These are phyloP conservation scores for Tetrahymena malaccensis DNA, from an alignment of 73 alveolate species.

Conservation along the genomic window DNA sequence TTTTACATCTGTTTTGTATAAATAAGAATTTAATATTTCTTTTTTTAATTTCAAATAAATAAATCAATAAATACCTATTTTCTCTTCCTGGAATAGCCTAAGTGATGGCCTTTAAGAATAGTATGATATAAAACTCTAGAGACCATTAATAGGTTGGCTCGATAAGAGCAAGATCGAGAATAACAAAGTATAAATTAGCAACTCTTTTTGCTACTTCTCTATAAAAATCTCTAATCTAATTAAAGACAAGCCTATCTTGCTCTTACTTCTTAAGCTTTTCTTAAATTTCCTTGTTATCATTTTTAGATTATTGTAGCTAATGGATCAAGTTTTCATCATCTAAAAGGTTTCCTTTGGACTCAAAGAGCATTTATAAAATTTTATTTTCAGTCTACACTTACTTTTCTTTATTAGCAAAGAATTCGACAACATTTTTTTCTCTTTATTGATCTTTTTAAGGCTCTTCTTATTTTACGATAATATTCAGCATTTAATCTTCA, in stretches of 20 bases:
- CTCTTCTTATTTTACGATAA: conserved; percentile 38
- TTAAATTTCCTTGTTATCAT: conserved; percentile 50
- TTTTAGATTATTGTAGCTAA: conserved; percentile 75
- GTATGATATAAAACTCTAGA: conserved; percentile 59
- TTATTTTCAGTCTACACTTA: conserved; percentile 25
- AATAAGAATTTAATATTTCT: background rate
- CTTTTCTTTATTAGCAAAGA: conserved; percentile 29
- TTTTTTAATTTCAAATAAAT: background rate
- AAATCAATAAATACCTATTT: background rate
- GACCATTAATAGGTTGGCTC: conserved; percentile 84
- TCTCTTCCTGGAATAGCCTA: conserved; percentile 50
- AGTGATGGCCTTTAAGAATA: conserved; percentile 49
- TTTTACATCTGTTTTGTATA: conserved; percentile 45
- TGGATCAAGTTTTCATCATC: conserved; percentile 88
- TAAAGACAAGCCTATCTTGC: conserved; percentile 15
- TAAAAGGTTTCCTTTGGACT: conserved; percentile 46
- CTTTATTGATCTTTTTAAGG: conserved; percentile 51
- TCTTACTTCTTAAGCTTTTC: conserved; percentile 56
- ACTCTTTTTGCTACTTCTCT: conserved; percentile 75
- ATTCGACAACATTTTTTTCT: conserved; percentile 51
- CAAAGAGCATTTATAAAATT: conserved; percentile 23
- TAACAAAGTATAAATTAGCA: conserved; percentile 67
- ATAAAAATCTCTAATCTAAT: conserved; percentile 45
- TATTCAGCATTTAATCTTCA: conserved; percentile 53
- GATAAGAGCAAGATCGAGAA: conserved; percentile 62